Base-by-base conservation (phyloP, 2,329 filamentous ascomycete genomes). In the Coniosporium tulheliwenetii region DNA sequence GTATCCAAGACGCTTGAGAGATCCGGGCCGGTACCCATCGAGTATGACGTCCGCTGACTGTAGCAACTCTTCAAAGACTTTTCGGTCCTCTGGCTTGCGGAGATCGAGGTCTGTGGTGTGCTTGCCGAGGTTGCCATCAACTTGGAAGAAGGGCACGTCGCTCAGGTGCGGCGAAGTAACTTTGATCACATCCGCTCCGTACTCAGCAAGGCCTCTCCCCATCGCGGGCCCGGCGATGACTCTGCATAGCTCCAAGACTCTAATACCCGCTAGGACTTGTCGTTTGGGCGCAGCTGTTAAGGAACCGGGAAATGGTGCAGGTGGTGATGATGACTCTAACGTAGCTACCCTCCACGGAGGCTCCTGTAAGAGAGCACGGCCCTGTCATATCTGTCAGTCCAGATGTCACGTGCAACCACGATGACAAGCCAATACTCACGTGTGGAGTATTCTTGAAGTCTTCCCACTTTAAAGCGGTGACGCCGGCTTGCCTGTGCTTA, bases 1-100 rank as follows among this genome's bases (percentile, higher is more conserved):
- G 43, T 70, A 68, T 0, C 67, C 69, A 19, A 62, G 61, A 41
- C 64, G 64, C 12, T 68, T 63, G 39, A 73, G 52, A 1, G 63
- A 64, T 0, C 61, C 61, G 0, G 67, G 69, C 2, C 68, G 60
- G 43, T 70, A 72, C 0, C 64, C 69, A 42, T 69, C 58, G 3
- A 73, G 56, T 0, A 72, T 57, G 0, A 73, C 64, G 44, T 73
- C 70, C 0, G 69, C 69, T 5, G 69, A 63, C 3, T 49, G 45
- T 5, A 73, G 56, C 3, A 73, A 55, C 10, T 49, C 51, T 2
- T 58, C 49, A 9, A 70, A 51, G 34, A 56, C 59, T 36, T 57
- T 48, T 0, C 59, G 53, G 40, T 66, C 63, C 10, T 48, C 54
- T 32, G 59, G 54, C 0, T 57, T 49, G 1, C 57, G 55, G 15